These are phyloP conservation scores for Gomphus sp. DNA, from an alignment of 1,284 basidiomycete genomes.

Conservation along the genomic window DNA sequence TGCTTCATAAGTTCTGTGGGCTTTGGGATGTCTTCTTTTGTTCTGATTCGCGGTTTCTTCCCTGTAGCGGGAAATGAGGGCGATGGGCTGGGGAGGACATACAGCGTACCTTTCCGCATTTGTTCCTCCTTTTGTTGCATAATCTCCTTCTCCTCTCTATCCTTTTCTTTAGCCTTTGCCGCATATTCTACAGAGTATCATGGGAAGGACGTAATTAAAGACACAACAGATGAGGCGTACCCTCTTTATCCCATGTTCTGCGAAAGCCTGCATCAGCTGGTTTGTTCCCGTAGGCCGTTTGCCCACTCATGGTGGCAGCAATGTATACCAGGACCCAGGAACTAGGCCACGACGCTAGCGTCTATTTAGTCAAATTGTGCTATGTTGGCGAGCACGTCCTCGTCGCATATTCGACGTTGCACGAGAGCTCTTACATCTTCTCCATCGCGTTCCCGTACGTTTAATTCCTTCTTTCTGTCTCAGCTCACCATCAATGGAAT, in stretches of 20 bases:
- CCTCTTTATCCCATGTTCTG: constrained; percentile 83
- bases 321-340: not conserved
- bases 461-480: not conserved
- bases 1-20: constrained; percentile 86
- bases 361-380: not conserved
- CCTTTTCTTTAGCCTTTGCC: constrained; percentile 62
- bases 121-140: constrained; percentile 83
- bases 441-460: not conserved
- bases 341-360: not conserved
- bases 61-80: constrained; percentile 36
- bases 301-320: constrained; percentile 42
- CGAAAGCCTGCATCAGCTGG: constrained; percentile 62
- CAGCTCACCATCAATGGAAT: not conserved
- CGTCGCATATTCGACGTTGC: not conserved
- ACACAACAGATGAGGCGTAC: constrained; percentile 31
- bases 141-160: constrained; percentile 66
- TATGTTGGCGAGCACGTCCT: constrained; percentile 2
- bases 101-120: constrained; percentile 59
- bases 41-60: constrained; percentile 64
- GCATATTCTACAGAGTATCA: constrained; percentile 7
- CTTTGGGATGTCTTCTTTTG: constrained; percentile 66
- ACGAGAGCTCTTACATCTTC: not conserved
- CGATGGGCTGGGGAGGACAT: not conserved
- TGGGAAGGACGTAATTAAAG: not conserved
- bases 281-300: constrained; percentile 44